Evolutionary conservation across 2,329 filamentous ascomycete genomes (phyloP).

Genomic region (Beauveria sp.): DNA sequence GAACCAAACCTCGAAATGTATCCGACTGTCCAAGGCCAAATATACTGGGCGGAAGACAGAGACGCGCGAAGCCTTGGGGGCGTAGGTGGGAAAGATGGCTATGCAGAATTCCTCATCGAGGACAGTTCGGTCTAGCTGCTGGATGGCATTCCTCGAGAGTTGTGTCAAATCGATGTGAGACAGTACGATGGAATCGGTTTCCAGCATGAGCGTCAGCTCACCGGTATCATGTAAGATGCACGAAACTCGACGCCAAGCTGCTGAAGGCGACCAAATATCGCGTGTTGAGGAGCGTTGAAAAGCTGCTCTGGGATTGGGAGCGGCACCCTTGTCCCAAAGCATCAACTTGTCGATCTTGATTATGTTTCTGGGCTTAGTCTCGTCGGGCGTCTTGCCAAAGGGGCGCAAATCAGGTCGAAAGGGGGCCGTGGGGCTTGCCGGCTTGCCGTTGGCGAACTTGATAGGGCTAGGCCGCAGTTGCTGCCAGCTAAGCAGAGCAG

Average conservation of each 20-base stretch:
- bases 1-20: slow-evolving; percentile 97
- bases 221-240: slow-evolving; percentile 94
- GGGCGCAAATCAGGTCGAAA: slow-evolving; percentile 37
- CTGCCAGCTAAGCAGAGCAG: slow-evolving; percentile 75
- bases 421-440: slow-evolving; percentile 24
- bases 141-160: slow-evolving; percentile 81
- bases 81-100: slow-evolving; percentile 91
- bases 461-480: slow-evolving; percentile 57
- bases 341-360: slow-evolving; percentile 93
- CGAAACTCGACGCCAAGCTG: slow-evolving; percentile 78
- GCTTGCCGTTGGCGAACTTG: slow-evolving; percentile 41
- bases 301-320: slow-evolving; percentile 47
- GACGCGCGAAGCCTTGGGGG: slow-evolving; percentile 62
- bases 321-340: slow-evolving; percentile 75
- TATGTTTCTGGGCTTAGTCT: slow-evolving; percentile 50
- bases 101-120: slow-evolving; percentile 91
- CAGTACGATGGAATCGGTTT: slow-evolving; percentile 73
- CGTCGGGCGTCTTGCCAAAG: slow-evolving; percentile 28
- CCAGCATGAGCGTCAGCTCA: slow-evolving; percentile 82
- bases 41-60: slow-evolving; percentile 83
- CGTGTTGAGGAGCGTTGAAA: slow-evolving; percentile 50
- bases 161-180: slow-evolving; percentile 82
- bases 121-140: slow-evolving; percentile 83
- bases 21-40: slow-evolving; percentile 74
- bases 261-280: slow-evolving; percentile 44